Base-by-base conservation (phyloP, 2,329 filamentous ascomycete genomes). In the Microascus cirrosus region DNA sequence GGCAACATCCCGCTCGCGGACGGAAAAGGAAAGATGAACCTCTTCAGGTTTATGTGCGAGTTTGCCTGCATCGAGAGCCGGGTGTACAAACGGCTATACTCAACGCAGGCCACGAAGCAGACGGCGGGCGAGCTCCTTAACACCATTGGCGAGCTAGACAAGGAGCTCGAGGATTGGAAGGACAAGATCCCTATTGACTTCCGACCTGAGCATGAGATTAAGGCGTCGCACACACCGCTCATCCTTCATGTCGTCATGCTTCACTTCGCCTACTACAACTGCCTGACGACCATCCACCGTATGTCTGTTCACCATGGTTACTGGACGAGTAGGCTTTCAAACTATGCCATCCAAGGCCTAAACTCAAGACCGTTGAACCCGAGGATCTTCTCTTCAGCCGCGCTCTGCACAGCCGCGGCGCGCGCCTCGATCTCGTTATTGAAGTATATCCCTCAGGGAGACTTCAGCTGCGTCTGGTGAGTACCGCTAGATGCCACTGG, bases 251-350 rank as follows among this genome's bases (percentile, higher is more conserved):
- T 99, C 56, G 92, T 96, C 60, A 90, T 96, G 69, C 76, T 99
- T 59, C 94, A 99, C 70, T 95, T 99, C 66, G 87, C 90, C 1
- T 99, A 99, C 72, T 97, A 97, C 76, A 99, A 99, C 70, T 96
- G 92, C 65, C 74, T 99, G 56, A 96, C 93, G 1, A 99, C 94
- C 0, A 96, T 99, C 62, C 94, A 99, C 70, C 89, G 94, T 56
- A 99, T 97, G 94, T 95, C 90, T 50, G 89, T 97, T 34, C 94
- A 97, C 65, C 92, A 96, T 68, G 94, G 94, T 15, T 96, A 96
- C 73, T 99, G 94, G 94, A 97, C 93, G 1, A 96, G 90, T 67
- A 84, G 94, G 42, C 74, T 99, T 48, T 95, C 92, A 42, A 93
- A 97, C 66, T 97, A 91, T 67, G 94, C 94, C 18, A 94, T 97